Base-by-base conservation (phyloP, 2,329 filamentous ascomycete species). In the Exophiala sp. region DNA sequence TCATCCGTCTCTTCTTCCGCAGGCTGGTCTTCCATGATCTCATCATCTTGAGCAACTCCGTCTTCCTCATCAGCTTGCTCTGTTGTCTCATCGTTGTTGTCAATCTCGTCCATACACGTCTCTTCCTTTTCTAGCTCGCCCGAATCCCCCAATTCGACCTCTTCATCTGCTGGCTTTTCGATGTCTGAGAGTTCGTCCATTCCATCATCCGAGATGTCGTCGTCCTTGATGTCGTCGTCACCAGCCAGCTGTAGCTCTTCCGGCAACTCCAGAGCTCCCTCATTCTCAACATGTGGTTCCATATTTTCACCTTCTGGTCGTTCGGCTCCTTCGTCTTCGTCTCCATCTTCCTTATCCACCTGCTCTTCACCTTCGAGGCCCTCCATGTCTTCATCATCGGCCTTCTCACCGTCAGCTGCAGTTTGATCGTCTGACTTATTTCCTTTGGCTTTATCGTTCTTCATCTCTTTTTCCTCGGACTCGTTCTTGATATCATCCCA, bases 191-290 rank as follows among this genome's bases (percentile, higher is more conserved):
- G 70, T 50, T 83, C 76, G 52, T 84, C 81, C 45, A 87, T 67
- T 14, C 65, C 61, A 58, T 85, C 81, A 35, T 78, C 78, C 11
- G 78, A 80, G 10, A 72, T 66, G 60, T 75, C 77, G 12, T 69
- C 71, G 32, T 72, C 76, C 3, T 81, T 80, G 14, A 60, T 65
- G 45, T 81, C 76, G 32, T 82, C 80, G 24, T 88, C 76, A 7
- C 82, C 86, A 60, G 92, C 87, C 51, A 94, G 80, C 53, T 95
- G 85, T 78, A 96, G 87, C 60, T 96, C 89, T 39, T 96, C 91
- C 0, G 91, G 91, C 18, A 96, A 76, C 42, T 91, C 90, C 55
- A 96, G 76, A 2, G 86, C 85, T 56, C 95, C 85, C 63, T 90
- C 86, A 67, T 96, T 87, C 62, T 92, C 82, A 1, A 89, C 82